Evolutionary conservation across 495 filamentous ascomycete genomes (phyloP).

Genomic region (Annulohypoxylon bovei): DNA sequence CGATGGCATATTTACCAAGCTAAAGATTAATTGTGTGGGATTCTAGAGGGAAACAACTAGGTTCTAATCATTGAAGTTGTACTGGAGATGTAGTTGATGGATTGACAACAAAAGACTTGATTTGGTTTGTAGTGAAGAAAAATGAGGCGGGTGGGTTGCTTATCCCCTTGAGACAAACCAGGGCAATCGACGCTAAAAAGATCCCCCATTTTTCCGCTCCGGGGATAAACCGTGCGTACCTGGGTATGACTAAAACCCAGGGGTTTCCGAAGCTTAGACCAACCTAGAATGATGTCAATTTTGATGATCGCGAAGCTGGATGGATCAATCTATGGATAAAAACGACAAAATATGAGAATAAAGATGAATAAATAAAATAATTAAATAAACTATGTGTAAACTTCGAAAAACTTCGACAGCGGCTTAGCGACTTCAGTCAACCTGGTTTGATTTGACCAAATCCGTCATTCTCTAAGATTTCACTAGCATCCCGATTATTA

Average conservation of each 20-base stretch:
- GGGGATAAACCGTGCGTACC: conserved; percentile 13
- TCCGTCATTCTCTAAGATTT: no score
- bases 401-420: no score
- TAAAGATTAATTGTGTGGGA: neutral
- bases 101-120: neutral
- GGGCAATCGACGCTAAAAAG: conserved; percentile 14
- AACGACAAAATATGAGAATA: no score
- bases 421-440: no score
- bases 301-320: neutral
- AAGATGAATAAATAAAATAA: neutral
- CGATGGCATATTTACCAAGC: neutral
- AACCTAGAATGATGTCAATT: neutral
- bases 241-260: conserved; percentile 1
- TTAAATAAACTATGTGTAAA: no score
- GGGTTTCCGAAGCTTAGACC: neutral
- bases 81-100: neutral
- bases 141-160: conserved; percentile 11
- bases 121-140: neutral
- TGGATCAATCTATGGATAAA: neutral
- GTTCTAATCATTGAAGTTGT: neutral
- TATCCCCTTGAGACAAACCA: conserved; percentile 25
- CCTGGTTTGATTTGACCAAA: no score
- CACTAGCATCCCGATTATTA: no score
- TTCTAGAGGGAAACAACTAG: neutral
- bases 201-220: neutral